phyloP scores from a whole-genome alignment of 2,329 filamentous ascomycete genomes.

The Hypoxylon sp. region DNA sequence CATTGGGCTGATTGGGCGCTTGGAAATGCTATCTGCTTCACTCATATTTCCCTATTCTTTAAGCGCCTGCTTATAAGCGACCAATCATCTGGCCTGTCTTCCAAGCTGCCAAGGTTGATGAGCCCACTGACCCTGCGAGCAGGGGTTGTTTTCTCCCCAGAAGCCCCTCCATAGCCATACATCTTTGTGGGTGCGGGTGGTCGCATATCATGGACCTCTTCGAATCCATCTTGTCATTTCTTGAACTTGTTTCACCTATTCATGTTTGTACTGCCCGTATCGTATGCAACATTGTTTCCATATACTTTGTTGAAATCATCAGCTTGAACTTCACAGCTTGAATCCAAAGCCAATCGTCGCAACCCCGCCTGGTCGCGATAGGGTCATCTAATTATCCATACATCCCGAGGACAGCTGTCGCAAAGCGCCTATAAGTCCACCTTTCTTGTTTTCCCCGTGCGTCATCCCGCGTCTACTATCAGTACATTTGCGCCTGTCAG shows the following conservation, averaged over 20 bases:
- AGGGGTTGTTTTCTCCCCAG: slow-evolving; percentile 32
- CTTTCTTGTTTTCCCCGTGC: slow-evolving; percentile 38
- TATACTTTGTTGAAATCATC: slow-evolving; percentile 34
- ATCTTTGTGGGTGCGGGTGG: slow-evolving; percentile 45
- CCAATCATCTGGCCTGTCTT: slow-evolving; percentile 48
- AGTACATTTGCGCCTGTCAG: slow-evolving; percentile 34
- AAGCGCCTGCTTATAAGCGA: slow-evolving; percentile 48
- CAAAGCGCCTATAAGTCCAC: slow-evolving; percentile 49
- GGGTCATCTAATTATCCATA: slow-evolving; percentile 37
- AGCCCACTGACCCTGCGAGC: slow-evolving; percentile 44
- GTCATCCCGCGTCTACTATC: slow-evolving; percentile 45
- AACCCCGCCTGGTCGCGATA: slow-evolving; percentile 52
- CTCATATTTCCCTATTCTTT: slow-evolving; percentile 44
- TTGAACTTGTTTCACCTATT: slow-evolving; percentile 46
- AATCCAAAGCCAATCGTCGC: slow-evolving; percentile 36
- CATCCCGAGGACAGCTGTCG: slow-evolving; percentile 35
- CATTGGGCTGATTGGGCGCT: slow-evolving; percentile 51
- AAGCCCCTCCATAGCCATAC: slow-evolving; percentile 31
- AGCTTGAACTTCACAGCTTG: slow-evolving; percentile 37
- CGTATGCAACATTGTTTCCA: slow-evolving; percentile 34
- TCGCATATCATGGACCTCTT: slow-evolving; percentile 50
- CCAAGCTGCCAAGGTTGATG: slow-evolving; percentile 46
- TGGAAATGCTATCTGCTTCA: slow-evolving; percentile 48
- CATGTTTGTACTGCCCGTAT: slow-evolving; percentile 36
- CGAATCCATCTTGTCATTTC: slow-evolving; percentile 41